Evolutionary conservation across 2,329 filamentous ascomycete species (phyloP), one percentile per base, ranked within the genome.

Genomic region (Trichoderma simmonsii): DNA sequence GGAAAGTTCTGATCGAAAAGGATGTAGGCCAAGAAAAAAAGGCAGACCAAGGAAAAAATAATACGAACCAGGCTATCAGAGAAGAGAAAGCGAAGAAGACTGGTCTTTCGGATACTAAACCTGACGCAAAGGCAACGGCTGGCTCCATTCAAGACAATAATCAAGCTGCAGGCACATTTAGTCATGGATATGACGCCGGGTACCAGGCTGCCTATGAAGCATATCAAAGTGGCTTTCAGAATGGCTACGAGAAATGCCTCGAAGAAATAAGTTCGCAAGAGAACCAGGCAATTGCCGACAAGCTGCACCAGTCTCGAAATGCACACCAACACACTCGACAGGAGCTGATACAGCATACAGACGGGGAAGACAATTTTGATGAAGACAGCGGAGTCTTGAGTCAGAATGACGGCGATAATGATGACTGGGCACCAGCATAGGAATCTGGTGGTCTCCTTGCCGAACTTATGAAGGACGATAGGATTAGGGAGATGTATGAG

Each of bases 381-480:
- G 11, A 6, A 1, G 5, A 24, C 1, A 28, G 11, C 12, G 32
- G 6, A 0, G 9, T 2, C 0, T 0, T 14, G 8, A 65, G 12
- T 11, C 61, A 32, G 4, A 3, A 6, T 34, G 32, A 6, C 11
- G 26, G 7, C 9, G 0, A 21, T 1, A 6, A 43, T 3, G 8
- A 28, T 21, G 24, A 30, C 1, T 11, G 18, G 8, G 12, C 18
- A 30, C 18, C 26, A 30, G 21, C 6, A 36, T 34, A 18, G 26
- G 24, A 14, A 43, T 15, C 18, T 30, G 34, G 51, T 8, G 18
- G 34, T 4, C 32, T 67, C 1, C 26, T 67, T 36, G 34, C 51
- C 3, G 9, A 18, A 3, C 26, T 67, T 1, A 59, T 59, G 64
- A 18, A 59, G 18, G 51, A 67, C 1, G n/a, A 15, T 0, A 59